phyloP scores from a whole-genome alignment of 805 yeast genomes.

The Zygosaccharomyces lentus region DNA sequence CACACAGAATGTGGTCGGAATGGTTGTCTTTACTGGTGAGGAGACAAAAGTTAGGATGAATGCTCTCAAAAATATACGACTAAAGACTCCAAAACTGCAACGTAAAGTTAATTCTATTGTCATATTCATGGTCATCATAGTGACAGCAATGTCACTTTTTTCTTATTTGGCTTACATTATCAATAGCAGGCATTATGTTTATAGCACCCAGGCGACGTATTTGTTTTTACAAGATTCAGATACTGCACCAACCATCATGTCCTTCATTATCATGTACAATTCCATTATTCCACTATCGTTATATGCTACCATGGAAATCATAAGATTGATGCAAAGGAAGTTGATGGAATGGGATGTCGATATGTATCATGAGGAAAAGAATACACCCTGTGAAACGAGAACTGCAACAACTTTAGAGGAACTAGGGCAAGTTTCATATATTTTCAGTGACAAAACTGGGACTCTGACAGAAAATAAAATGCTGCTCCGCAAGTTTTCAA shows the following conservation, averaged over 20 bases:
- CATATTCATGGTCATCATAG: slow-evolving; percentile 80
- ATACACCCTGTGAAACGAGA: slow-evolving; percentile 91
- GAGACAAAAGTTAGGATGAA: slow-evolving; percentile 96
- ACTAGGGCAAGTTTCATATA: slow-evolving; percentile 91
- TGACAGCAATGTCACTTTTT: slow-evolving; percentile 66
- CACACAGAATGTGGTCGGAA: slow-evolving; percentile 67
- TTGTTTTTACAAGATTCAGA: slow-evolving; percentile 70
- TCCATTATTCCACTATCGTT: slow-evolving; percentile 92
- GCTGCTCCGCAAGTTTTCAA: slow-evolving; percentile 84
- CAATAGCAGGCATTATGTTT: slow-evolving; percentile 36
- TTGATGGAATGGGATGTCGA: slow-evolving; percentile 87
- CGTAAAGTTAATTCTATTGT: slow-evolving; percentile 77
- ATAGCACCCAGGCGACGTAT: slow-evolving; percentile 63
- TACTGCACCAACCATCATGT: slow-evolving; percentile 85
- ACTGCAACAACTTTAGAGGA: slow-evolving; percentile 96
- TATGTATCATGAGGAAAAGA: slow-evolving; percentile 79
- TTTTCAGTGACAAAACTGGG: slow-evolving; percentile 96
- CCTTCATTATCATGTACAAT: slow-evolving; percentile 94
- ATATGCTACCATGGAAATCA: slow-evolving; percentile 94
- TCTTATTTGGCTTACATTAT: slow-evolving; percentile 76
- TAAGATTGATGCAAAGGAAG: slow-evolving; percentile 79
- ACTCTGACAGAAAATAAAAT: slow-evolving; percentile 92
- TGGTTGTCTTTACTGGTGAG: slow-evolving; percentile 91
- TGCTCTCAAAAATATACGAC: slow-evolving; percentile 81
- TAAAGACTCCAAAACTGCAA: slow-evolving; percentile 91